Conservation (phyloP, 371 early-diverging fungal genomes). For the Lichtheimia corymbifera region DNA sequence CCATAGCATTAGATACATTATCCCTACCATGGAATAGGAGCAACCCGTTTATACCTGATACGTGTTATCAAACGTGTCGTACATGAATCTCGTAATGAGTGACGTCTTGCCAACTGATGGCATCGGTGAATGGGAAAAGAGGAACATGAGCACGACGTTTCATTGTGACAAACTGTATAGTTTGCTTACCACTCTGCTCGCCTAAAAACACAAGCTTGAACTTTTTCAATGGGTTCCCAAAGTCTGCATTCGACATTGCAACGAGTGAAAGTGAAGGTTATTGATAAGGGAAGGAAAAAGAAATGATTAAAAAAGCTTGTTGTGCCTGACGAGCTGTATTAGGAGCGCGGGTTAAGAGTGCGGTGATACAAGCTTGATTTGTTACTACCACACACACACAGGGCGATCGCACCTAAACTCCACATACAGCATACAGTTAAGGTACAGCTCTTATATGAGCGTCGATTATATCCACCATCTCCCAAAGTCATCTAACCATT, state of each 20-base stretch:
- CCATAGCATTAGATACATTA: background rate
- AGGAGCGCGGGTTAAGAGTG: no score
- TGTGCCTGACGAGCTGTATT: no score
- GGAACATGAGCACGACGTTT: background rate
- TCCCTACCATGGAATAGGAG: background rate
- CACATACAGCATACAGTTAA: no score
- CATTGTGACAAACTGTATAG: background rate
- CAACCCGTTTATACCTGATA: conserved; percentile 72
- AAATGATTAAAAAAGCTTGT: background rate
- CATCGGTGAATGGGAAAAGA: no score
- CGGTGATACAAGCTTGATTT: no score
- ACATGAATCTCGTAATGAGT: conserved; percentile 98
- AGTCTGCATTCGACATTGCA: conserved; percentile 25
- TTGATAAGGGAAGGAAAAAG: background rate
- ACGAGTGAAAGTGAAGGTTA: conserved; percentile 1
- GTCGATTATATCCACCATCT: no score
- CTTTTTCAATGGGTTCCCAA: conserved; percentile 74
- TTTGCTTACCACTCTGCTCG: conserved; percentile 88
- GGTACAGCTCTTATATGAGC: no score
- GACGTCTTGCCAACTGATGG: conserved; percentile 97
- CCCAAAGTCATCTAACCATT: no score
- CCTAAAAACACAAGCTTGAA: conserved; percentile 95
- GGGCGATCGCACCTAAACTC: no score
- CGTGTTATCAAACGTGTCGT: conserved; percentile 97
- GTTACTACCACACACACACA: no score